Base-by-base conservation (phyloP, 2,329 filamentous ascomycete species). In the Verticillium albo-atrum region DNA sequence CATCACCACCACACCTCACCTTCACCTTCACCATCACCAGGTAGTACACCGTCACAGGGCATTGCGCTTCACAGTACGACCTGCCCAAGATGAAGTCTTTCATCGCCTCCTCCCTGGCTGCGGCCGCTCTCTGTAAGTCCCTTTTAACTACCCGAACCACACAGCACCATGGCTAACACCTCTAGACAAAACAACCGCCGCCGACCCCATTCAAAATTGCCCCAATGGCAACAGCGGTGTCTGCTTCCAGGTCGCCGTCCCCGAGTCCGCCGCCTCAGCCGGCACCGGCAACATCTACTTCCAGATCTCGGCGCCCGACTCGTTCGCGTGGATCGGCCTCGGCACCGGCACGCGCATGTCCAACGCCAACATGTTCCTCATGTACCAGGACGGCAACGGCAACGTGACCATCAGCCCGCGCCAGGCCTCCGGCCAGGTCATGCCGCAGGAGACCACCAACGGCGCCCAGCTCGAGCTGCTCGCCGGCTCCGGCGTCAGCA, bases 381-480 rank as follows among this genome's bases (percentile, higher is more conserved):
- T 88, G 64, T 89, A 89, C 70, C 72, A 82, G 53, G 77, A 86
- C 63, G 83, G 83, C 60, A 63, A 65, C 3, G 81, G 81, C 62
- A 88, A 88, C 67, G 77, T 89, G 26, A 89, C 86, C 1, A 68
- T 89, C 57, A 88, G 85, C 62, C 78, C 85, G 1, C 81, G 87
- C 25, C 65, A 70, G 3, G 83, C 80, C 30, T 72, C 66, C 0
- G 77, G 77, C 7, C 75, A 88, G 63, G 63, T 69, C 35, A 71
- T 75, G 73, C 87, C 87, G 0, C 54, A 71, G 27, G 67, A 74
- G 47, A 80, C 82, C 70, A 73, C 72, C 2, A 65, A 70, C 1
- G 71, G 75, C 6, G 73, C 75, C 26, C 71, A 77, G 32, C 70
- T 88, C 25, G 75, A 80, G 35, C 75, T 89, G 4, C 77, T 89